Evolutionary conservation across 2,329 filamentous ascomycete genomes (phyloP).

Genomic region (Ophiosphaerella herpotricha): DNA sequence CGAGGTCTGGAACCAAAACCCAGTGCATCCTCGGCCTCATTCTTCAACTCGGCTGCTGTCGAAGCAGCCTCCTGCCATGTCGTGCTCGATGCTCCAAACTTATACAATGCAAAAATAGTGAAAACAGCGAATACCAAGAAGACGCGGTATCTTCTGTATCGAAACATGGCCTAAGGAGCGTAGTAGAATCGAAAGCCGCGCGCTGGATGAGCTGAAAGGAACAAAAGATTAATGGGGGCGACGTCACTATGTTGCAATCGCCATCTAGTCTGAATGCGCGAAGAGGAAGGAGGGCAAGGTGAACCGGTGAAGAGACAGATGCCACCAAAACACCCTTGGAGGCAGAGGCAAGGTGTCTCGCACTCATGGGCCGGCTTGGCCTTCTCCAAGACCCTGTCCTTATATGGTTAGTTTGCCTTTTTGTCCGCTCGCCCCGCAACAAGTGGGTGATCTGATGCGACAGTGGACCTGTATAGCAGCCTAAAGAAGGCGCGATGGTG

Average conservation of each 20-base stretch:
- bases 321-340: constrained; percentile 1
- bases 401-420: not conserved
- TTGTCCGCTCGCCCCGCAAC: not conserved
- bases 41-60: constrained; percentile 22
- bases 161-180: constrained; percentile 53
- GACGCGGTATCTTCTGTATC: constrained; percentile 65
- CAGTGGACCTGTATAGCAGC: no score
- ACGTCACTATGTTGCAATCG: constrained; percentile 16
- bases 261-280: constrained; percentile 19
- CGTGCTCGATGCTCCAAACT: constrained; percentile 54
- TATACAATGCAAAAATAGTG: constrained; percentile 59
- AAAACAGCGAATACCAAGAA: constrained; percentile 62
- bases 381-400: constrained; percentile 11
- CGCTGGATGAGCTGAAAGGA: constrained; percentile 7
- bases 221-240: constrained; percentile 4
- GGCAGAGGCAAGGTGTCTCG: constrained; percentile 5
- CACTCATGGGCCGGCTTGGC: constrained; percentile 29
- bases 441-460: not conserved
- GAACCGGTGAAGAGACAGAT: constrained; percentile 11
- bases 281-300: constrained; percentile 5
- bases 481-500: no score
- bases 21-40: constrained; percentile 18
- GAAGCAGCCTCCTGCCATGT: constrained; percentile 41
- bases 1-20: constrained; percentile 24
- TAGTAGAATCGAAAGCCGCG: constrained; percentile 9